These are phyloP conservation scores for Vaccinium darrowii DNA, from an alignment of 148 eudicot genomes.

Conservation along the genomic window DNA sequence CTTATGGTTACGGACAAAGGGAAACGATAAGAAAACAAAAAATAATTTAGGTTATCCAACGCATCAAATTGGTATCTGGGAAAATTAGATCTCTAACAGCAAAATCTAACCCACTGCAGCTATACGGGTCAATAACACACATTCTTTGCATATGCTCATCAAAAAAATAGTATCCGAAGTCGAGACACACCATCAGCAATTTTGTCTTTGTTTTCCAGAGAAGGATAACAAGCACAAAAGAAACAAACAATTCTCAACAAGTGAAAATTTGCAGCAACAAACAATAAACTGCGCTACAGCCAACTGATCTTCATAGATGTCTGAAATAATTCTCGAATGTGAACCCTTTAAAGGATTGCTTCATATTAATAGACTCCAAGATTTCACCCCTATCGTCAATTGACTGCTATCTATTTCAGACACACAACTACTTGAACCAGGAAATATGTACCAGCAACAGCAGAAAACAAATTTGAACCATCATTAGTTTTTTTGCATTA, in stretches of 20 bases:
- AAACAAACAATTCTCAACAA: background rate
- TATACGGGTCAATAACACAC: background rate
- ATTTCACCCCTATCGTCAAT: background rate
- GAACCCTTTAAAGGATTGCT: background rate
- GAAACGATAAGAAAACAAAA: too few species aligned
- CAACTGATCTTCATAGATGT: background rate
- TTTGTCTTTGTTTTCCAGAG: background rate
- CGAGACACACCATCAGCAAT: background rate
- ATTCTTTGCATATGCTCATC: background rate
- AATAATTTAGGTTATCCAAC: too few species aligned
- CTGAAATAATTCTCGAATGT: background rate
- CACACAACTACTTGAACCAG: too few species aligned
- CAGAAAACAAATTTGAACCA: too few species aligned
- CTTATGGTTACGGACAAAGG: too few species aligned
- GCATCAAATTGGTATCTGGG: too few species aligned
- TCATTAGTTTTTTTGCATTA: too few species aligned
- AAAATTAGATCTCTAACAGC: too few species aligned
- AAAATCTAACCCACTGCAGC: too few species aligned
- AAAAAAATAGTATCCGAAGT: background rate
- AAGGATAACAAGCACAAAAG: background rate
- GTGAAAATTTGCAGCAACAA: background rate
- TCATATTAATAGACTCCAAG: constrained; percentile 20
- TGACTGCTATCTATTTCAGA: too few species aligned
- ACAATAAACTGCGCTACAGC: background rate
- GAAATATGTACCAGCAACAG: too few species aligned